A percentile compares a stretch with the other conserved stretches of the same genome.
These are phyloP conservation scores for Colletotrichum endophyticum DNA, from an alignment of 2,329 filamentous ascomycete genomes.

Conservation along the genomic window DNA sequence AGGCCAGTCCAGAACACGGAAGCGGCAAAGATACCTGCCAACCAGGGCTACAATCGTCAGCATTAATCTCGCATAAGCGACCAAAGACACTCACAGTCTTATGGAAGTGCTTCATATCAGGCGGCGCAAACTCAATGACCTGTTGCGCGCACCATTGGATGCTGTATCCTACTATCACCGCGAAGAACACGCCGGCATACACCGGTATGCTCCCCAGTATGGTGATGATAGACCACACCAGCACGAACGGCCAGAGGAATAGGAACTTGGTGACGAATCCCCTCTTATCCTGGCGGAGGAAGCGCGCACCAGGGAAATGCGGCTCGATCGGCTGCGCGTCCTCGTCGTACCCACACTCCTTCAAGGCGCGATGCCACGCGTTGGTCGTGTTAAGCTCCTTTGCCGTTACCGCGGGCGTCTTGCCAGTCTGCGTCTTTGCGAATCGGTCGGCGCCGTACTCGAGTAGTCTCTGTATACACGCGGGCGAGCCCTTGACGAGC, in stretches of 20 bases:
- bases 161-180: conserved; percentile 67
- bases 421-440: conserved; percentile 85
- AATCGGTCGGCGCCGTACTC: conserved; percentile 97
- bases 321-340: conserved; percentile 74
- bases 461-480: conserved; percentile 90
- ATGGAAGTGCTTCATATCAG: conserved; percentile 88
- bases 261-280: conserved; percentile 84
- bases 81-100: conserved; percentile 69
- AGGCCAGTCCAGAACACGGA: conserved; percentile 82
- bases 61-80: conserved; percentile 13
- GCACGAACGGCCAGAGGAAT: conserved; percentile 85
- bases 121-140: conserved; percentile 80
- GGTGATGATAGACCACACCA: conserved; percentile 74
- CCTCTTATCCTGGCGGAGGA: conserved; percentile 77
- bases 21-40: conserved; percentile 90
- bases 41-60: conserved; percentile 71
- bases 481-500: conserved; percentile 87
- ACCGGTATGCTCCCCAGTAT: conserved; percentile 77
- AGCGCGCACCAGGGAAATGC: conserved; percentile 75
- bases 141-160: conserved; percentile 81
- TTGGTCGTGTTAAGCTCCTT: conserved; percentile 86
- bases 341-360: conserved; percentile 82
- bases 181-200: conserved; percentile 76
- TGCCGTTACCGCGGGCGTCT: conserved; percentile 86
- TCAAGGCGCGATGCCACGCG: conserved; percentile 82